Percentiles rank a stretch among this genome's conserved stretches.
These are phyloP conservation scores for Diversispora eburnea DNA, from an alignment of 192 early-diverging fungal species.

Conservation along the genomic window DNA sequence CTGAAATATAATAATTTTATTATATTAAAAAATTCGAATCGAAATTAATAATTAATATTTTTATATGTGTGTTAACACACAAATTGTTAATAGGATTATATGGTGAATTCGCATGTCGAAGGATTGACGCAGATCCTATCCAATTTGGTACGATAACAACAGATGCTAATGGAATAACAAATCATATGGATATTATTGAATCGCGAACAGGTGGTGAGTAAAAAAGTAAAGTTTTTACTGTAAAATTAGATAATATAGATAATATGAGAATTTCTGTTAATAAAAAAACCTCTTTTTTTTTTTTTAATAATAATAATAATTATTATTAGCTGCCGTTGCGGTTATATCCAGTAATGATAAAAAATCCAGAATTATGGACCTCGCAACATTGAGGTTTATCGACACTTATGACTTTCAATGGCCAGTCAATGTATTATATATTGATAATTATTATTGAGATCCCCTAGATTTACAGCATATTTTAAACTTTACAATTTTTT, in stretches of 20 bases:
- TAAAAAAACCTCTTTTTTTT: neutral
- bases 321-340: slow-evolving; percentile 31
- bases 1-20: neutral
- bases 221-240: neutral
- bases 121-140: slow-evolving; percentile 29
- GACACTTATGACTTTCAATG: slow-evolving; percentile 43
- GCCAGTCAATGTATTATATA: slow-evolving; percentile 54
- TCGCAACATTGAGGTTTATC: slow-evolving; percentile 38
- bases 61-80: neutral
- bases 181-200: slow-evolving; percentile 54
- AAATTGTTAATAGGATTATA: slow-evolving; percentile 29
- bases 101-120: slow-evolving; percentile 42
- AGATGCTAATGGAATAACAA: slow-evolving; percentile 55
- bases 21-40: neutral
- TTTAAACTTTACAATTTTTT: slow-evolving; percentile 10
- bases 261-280: neutral
- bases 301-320: neutral
- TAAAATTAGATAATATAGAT: neutral
- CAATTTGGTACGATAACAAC: slow-evolving; percentile 39
- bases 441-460: neutral
- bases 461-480: neutral
- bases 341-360: slow-evolving; percentile 61
- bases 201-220: slow-evolving; percentile 40
- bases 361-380: slow-evolving; percentile 44
- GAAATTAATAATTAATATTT: neutral